phyloP scores from a whole-genome alignment of 1,284 basidiomycete species.

The Ustilago hordei region DNA sequence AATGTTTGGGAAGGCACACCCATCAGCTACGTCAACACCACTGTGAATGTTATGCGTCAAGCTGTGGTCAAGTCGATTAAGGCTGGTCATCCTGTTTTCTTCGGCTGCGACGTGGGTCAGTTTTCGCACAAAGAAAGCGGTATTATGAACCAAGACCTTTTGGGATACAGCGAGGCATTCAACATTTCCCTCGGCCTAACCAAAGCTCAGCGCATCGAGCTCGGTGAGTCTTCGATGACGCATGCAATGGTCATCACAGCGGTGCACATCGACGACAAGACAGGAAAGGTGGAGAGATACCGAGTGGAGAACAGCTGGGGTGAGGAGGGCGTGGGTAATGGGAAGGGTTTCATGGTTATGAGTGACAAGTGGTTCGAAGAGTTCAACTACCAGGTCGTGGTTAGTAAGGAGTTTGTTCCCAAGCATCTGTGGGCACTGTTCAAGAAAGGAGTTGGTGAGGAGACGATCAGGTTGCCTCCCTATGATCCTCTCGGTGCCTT shows the following conservation, averaged over 20 bases:
- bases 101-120: conserved; percentile 86
- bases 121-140: conserved; percentile 75
- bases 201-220: conserved; percentile 86
- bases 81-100: conserved; percentile 90
- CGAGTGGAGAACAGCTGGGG: conserved; percentile 98
- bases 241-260: conserved; percentile 76
- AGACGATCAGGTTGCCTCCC: conserved; percentile 70
- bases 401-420: conserved; percentile 52
- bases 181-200: conserved; percentile 75
- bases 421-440: conserved; percentile 53
- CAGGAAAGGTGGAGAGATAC: conserved; percentile 84
- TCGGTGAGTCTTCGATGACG: conserved; percentile 87
- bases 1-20: conserved; percentile 88
- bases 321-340: conserved; percentile 75
- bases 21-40: conserved; percentile 87
- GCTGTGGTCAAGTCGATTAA: conserved; percentile 79
- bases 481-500: conserved; percentile 56
- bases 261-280: conserved; percentile 63
- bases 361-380: conserved; percentile 82
- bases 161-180: conserved; percentile 76
- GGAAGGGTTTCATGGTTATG: conserved; percentile 92
- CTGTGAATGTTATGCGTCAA: conserved; percentile 82
- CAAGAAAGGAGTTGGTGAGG: conserved; percentile 41
- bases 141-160: conserved; percentile 87
- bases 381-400: conserved; percentile 71